Evolutionary conservation across 1,139 yeast genomes (phyloP), one percentile per base, ranked within the genome.

Genomic region (Suhomyces atakaporum): DNA sequence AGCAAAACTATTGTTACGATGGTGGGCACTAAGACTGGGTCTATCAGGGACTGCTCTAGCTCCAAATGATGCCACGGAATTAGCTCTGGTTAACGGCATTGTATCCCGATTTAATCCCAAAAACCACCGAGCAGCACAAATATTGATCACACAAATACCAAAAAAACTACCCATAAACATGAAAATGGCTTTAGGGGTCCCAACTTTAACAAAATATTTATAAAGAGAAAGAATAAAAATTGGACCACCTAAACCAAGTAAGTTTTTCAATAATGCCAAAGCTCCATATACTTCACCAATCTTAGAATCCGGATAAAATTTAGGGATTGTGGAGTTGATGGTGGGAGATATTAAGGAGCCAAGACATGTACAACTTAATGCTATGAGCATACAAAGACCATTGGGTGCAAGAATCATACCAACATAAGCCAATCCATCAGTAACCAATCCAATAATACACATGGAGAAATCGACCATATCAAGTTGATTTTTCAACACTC

Each of bases 261-360:
- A 33, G 39, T 73, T 73, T 48, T 73, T 63, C 16, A 73, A 48
- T 25, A 76, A 49, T 0, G 81, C 74, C 39, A 76, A 54, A 2
- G 74, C 77, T 2, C 81, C 81, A 52, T 75, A 75, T 36, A 74
- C 64, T 47, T 75, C 79, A 9, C 83, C 82, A 3, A 73, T 63
- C 43, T 63, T 65, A 14, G 66, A 64, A 19, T 66, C 65, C 2
- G 69, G 66, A 33, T 69, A 70, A 47, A 75, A 76, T 52, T 79
- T 80, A 40, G 77, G 69, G 25, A 79, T 51, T 2, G 78, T 50
- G 5, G 76, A 64, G 41, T 73, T 75, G 18, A 79, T 43, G 1
- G 77, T 63, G 0, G 86, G 85, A 5, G 54, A 49, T 10, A 55
- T 38, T 5, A 65, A 35, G 0, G 79, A 61, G 0, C 80, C 79